Conservation (phyloP, 257 asterid species). For the Euphrasia confusa region DNA sequence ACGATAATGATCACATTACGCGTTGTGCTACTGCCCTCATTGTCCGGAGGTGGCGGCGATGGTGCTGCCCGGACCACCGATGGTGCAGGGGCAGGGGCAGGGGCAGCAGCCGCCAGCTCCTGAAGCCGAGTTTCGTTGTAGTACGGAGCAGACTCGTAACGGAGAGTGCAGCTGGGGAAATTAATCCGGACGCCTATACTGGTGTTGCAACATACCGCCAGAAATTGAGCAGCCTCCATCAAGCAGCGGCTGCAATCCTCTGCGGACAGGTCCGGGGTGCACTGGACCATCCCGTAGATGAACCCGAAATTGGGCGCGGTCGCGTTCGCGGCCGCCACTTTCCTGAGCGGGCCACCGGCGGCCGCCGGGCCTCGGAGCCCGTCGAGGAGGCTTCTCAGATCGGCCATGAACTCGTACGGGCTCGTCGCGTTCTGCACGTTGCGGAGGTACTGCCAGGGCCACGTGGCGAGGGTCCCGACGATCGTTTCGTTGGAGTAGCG, state of each 20-base stretch:
- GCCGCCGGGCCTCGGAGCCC: slow-evolving; percentile 22
- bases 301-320: slow-evolving; percentile 17
- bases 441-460: not conserved
- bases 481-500: slow-evolving; percentile 6
- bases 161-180: slow-evolving; percentile 23
- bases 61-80: not conserved
- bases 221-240: not conserved
- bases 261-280: slow-evolving; percentile 32
- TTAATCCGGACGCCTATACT: slow-evolving; percentile 12
- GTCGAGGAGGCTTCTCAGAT: slow-evolving; percentile 5
- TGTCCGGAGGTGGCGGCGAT: not conserved
- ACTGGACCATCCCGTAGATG: slow-evolving; percentile 31
- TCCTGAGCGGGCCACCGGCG: slow-evolving; percentile 8
- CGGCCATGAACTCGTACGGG: not conserved
- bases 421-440: not conserved
- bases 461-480: not conserved
- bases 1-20: not conserved
- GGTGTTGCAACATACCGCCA: not conserved
- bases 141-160: slow-evolving; percentile 19
- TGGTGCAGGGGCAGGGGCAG: not conserved
- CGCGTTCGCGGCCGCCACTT: slow-evolving; percentile 20
- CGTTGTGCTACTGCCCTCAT: not conserved
- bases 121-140: slow-evolving; percentile 26
- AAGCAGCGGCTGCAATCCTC: slow-evolving; percentile 28
- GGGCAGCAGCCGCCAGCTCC: not conserved